Percentiles rank a stretch among this genome's conserved stretches.
These are phyloP conservation scores for Cystoisospora suis DNA, from an alignment of 169 alveolate species.

Conservation along the genomic window DNA sequence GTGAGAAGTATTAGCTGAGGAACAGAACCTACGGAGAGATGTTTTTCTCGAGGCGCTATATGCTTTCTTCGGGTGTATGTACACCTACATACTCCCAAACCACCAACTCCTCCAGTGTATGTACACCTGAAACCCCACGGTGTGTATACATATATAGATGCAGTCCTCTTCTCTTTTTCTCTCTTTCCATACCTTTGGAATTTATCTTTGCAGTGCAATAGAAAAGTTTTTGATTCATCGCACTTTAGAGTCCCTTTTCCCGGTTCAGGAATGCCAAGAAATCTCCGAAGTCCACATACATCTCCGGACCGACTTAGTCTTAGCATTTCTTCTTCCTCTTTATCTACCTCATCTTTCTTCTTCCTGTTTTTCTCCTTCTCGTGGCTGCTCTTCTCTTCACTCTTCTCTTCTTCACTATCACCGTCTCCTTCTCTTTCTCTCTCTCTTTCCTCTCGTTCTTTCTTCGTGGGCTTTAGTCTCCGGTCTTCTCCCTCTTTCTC, in stretches of 20 bases:
- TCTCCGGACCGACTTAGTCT: constrained; percentile 3
- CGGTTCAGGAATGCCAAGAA: neutral
- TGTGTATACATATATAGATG: neutral
- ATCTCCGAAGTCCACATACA: neutral
- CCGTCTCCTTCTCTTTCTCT: neutral
- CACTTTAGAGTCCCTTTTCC: neutral
- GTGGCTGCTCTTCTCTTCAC: neutral
- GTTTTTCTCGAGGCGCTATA: too few species aligned
- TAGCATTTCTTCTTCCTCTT: constrained; percentile 24
- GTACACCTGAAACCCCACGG: neutral
- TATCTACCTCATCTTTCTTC: neutral
- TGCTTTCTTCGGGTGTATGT: too few species aligned
- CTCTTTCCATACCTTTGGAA: neutral
- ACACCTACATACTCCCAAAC: neutral
- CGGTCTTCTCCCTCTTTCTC: neutral
- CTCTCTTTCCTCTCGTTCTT: neutral
- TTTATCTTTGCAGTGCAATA: constrained; percentile 16
- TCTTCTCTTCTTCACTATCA: neutral
- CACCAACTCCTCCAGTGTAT: neutral
- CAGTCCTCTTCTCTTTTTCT: neutral
- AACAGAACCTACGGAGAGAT: too few species aligned
- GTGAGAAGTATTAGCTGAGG: too few species aligned
- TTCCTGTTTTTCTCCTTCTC: neutral
- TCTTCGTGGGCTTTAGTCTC: neutral
- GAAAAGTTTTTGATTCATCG: neutral